These are phyloP conservation scores for Suhomyces pyralidae DNA, from an alignment of 805 yeast genomes.

Conservation along the genomic window DNA sequence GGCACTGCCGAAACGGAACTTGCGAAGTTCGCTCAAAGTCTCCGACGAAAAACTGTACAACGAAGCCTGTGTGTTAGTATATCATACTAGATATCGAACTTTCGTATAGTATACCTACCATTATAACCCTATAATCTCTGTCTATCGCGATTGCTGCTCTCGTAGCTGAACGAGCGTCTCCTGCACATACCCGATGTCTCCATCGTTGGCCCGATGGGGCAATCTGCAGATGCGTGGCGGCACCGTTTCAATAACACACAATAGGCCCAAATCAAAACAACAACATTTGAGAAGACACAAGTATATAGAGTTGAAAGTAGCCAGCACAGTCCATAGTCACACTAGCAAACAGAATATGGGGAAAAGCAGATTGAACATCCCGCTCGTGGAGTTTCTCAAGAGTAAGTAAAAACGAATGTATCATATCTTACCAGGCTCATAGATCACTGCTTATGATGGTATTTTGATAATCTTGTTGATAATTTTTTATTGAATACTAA, in stretches of 20 bases:
- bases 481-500: neutral
- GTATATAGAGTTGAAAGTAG: neutral
- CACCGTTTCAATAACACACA: conserved; percentile 2
- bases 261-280: conserved; percentile 2
- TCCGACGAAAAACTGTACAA: conserved; percentile 63
- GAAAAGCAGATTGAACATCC: conserved; percentile 22
- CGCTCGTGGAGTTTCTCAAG: conserved; percentile 42
- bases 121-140: neutral
- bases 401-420: conserved; percentile 27
- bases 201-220: conserved; percentile 1
- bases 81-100: neutral
- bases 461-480: neutral
- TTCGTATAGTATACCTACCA: neutral
- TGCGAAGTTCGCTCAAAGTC: conserved; percentile 57
- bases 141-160: neutral
- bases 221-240: neutral
- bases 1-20: conserved; percentile 72
- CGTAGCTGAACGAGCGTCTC: neutral
- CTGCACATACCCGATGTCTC: neutral
- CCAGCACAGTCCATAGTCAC: neutral
- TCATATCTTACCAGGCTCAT: neutral
- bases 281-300: neutral
- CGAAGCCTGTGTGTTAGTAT: conserved; percentile 22
- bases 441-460: too few relatives aligned
- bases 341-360: conserved; percentile 9